Evolutionary conservation across 257 asterid genomes (phyloP).

Genomic region (Lavandula angustifolia): DNA sequence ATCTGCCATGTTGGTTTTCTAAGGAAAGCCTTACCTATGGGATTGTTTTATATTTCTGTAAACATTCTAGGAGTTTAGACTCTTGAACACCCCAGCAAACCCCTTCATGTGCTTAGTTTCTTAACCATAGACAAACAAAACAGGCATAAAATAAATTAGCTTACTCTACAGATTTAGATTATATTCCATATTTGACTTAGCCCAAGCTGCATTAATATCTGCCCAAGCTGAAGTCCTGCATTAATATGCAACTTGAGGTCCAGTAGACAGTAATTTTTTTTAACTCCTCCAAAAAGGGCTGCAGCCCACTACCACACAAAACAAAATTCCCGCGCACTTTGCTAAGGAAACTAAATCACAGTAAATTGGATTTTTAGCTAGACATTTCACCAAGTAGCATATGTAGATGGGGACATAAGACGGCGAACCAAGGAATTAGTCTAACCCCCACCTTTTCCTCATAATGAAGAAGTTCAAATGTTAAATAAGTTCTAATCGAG

Average conservation of each 20-base stretch:
- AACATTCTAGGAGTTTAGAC: not conserved
- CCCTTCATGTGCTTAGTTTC: no score
- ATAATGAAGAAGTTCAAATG: not conserved
- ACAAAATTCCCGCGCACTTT: no score
- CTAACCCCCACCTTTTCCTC: no score
- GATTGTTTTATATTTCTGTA: not conserved
- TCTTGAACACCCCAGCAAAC: conserved; percentile 19
- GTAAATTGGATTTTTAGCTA: not conserved
- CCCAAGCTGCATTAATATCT: no score
- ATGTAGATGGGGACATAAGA: not conserved
- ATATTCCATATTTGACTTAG: conserved; percentile 6
- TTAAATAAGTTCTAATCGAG: conserved; percentile 4
- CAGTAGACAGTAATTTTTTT: not conserved
- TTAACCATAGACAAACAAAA: no score
- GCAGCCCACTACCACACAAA: no score
- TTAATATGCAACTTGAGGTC: conserved; percentile 27
- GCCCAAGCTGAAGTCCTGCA: conserved; percentile 33
- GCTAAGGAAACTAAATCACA: no score
- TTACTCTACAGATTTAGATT: not conserved
- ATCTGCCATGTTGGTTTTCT: not conserved
- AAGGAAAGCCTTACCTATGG: no score
- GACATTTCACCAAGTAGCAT: conserved; percentile 19
- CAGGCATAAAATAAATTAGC: not conserved
- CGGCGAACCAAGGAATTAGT: no score
- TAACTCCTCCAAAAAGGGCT: no score